Percentiles rank a stretch among this genome's conserved stretches.
Evolutionary conservation across 805 yeast species (phyloP).

Genomic region (Spencermartinsiella europaea): DNA sequence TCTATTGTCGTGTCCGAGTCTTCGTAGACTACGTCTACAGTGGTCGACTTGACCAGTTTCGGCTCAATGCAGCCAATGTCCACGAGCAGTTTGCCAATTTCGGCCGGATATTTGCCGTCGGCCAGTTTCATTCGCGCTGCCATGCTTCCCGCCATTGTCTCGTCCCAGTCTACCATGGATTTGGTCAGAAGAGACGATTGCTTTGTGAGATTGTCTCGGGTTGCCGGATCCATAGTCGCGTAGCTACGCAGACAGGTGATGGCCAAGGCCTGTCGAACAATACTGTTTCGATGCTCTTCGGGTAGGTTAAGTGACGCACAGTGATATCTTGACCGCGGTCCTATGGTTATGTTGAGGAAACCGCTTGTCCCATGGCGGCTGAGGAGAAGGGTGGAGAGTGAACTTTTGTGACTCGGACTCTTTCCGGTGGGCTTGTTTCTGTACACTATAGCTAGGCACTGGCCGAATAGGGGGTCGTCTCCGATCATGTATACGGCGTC

Average conservation of each 20-base stretch:
- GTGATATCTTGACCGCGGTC: slow-evolving; percentile 59
- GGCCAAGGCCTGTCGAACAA: slow-evolving; percentile 71
- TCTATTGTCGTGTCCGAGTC: slow-evolving; percentile 48
- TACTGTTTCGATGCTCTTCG: slow-evolving; percentile 44
- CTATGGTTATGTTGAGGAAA: slow-evolving; percentile 53
- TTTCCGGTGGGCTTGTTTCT: slow-evolving; percentile 17
- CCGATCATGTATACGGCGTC: slow-evolving; percentile 36
- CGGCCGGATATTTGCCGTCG: slow-evolving; percentile 46
- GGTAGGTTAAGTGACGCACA: slow-evolving; percentile 72
- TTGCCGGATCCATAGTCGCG: slow-evolving; percentile 44
- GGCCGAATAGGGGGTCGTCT: slow-evolving; percentile 32
- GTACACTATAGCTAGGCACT: slow-evolving; percentile 32
- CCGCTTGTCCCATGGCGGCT: slow-evolving; percentile 57
- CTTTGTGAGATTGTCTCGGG: slow-evolving; percentile 13
- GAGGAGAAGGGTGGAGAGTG: slow-evolving; percentile 30
- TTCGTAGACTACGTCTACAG: slow-evolving; percentile 72
- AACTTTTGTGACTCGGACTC: slow-evolving; percentile 2
- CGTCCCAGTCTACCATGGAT: slow-evolving; percentile 54
- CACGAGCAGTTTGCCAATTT: slow-evolving; percentile 54
- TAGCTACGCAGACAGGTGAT: slow-evolving; percentile 64
- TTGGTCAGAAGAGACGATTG: background rate
- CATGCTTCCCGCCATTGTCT: slow-evolving; percentile 74
- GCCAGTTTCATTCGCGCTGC: slow-evolving; percentile 63
- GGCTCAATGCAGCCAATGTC: slow-evolving; percentile 54
- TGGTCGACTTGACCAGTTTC: slow-evolving; percentile 43